Conservation (phyloP, 805 yeast species). For the Sugiyamaella floridensis region DNA sequence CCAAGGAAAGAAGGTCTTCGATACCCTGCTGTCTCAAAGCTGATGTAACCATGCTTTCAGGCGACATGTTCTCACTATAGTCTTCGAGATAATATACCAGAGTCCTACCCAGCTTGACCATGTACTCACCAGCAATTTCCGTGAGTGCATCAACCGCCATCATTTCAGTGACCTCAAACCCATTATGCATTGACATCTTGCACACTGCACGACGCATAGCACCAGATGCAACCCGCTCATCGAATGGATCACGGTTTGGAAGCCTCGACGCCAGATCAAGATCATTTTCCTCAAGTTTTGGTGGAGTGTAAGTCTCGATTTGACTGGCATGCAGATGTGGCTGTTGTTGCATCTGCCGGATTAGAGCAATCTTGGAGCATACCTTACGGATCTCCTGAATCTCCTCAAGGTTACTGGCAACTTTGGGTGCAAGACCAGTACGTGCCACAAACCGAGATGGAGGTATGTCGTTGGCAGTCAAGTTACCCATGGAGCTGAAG, state of each 20-base stretch:
- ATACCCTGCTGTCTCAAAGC: slow-evolving; percentile 83
- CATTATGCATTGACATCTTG: slow-evolving; percentile 82
- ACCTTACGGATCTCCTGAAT: slow-evolving; percentile 85
- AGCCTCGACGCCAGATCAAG: slow-evolving; percentile 78
- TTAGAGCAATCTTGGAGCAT: slow-evolving; percentile 80
- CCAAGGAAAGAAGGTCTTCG: slow-evolving; percentile 60
- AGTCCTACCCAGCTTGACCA: slow-evolving; percentile 66
- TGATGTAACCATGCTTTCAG: slow-evolving; percentile 48
- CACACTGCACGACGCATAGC: slow-evolving; percentile 64
- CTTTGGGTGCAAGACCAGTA: slow-evolving; percentile 53
- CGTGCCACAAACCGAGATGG: slow-evolving; percentile 38
- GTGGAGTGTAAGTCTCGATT: slow-evolving; percentile 58
- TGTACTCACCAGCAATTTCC: slow-evolving; percentile 73
- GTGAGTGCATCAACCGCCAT: slow-evolving; percentile 72
- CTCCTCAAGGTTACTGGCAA: slow-evolving; percentile 60
- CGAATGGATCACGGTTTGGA: slow-evolving; percentile 56
- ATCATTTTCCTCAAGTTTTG: slow-evolving; percentile 54
- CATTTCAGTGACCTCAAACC: slow-evolving; percentile 79
- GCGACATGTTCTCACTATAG: slow-evolving; percentile 23
- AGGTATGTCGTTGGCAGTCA: slow-evolving; percentile 11
- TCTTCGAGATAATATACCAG: slow-evolving; percentile 50
- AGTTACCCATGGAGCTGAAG: slow-evolving; percentile 19
- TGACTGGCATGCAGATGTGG: slow-evolving; percentile 69
- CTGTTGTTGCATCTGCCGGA: slow-evolving; percentile 85
- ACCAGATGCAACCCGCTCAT: slow-evolving; percentile 54